phyloP scores from a whole-genome alignment of 2,329 filamentous ascomycete species.

The Fusarium armeniacum region DNA sequence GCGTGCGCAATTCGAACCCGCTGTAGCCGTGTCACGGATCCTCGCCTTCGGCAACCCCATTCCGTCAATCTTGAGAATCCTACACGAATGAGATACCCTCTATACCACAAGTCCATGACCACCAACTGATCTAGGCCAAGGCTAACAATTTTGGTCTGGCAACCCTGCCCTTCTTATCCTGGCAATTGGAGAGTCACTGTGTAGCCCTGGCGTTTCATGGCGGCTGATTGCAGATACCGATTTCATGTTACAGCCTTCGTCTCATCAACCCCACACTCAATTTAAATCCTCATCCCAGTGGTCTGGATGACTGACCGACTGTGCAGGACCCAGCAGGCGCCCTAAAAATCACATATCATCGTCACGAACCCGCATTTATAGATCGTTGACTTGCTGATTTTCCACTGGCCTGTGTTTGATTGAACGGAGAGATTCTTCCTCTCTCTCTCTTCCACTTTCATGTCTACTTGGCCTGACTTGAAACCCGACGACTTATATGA shows the following conservation, averaged over 20 bases:
- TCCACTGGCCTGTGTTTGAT: conserved; percentile 16
- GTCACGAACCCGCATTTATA: conserved; percentile 40
- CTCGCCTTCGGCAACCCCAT: conserved; percentile 39
- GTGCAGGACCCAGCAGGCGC: conserved; percentile 37
- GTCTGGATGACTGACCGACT: conserved; percentile 39
- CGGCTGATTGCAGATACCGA: conserved; percentile 47
- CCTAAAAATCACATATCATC: conserved; percentile 32
- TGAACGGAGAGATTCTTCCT: conserved; percentile 5
- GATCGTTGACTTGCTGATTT: conserved; percentile 33
- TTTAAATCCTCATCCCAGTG: conserved; percentile 46
- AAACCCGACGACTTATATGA: conserved; percentile 1
- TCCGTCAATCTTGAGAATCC: conserved; percentile 23
- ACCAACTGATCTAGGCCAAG: conserved; percentile 34
- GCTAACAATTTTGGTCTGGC: conserved; percentile 33
- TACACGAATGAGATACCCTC: conserved; percentile 22
- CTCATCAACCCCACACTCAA: conserved; percentile 49
- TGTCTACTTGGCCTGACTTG: conserved; percentile 8
- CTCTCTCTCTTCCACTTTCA: conserved; percentile 10
- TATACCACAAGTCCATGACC: conserved; percentile 23
- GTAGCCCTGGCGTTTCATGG: conserved; percentile 43
- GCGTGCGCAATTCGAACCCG: conserved; percentile 34
- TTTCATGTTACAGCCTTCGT: conserved; percentile 43
- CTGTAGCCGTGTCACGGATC: conserved; percentile 35
- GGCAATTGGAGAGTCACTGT: conserved; percentile 42
- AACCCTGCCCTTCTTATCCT: conserved; percentile 44